Evolutionary conservation across 129 eudicot species (phyloP).

Genomic region (Scalesia atractyloides): DNA sequence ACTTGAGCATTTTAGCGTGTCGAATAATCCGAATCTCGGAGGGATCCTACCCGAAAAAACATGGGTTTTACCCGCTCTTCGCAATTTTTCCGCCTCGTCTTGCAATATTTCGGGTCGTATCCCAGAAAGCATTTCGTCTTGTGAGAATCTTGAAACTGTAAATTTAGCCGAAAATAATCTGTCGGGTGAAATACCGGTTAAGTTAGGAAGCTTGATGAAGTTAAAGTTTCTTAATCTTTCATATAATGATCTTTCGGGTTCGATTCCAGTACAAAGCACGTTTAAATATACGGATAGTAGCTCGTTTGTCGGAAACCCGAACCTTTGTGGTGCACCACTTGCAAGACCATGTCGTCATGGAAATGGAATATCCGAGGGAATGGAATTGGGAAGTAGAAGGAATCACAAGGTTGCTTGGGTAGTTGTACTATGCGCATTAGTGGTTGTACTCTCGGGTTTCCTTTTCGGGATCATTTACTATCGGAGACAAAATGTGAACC

Average conservation of each 20-base stretch:
- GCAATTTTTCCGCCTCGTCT: constrained; percentile 71
- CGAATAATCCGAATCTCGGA: constrained; percentile 73
- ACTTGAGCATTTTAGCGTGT: constrained; percentile 79
- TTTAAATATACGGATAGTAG: constrained; percentile 60
- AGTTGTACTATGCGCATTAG: constrained; percentile 61
- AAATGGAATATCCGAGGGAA: constrained; percentile 45
- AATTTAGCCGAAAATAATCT: constrained; percentile 66
- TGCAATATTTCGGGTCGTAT: constrained; percentile 69
- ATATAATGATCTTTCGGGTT: constrained; percentile 75
- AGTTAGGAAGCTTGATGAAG: constrained; percentile 51
- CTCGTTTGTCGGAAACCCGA: constrained; percentile 79
- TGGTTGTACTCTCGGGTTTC: constrained; percentile 50
- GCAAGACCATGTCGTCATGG: constrained; percentile 47
- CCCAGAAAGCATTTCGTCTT: constrained; percentile 58
- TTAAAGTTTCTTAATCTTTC: constrained; percentile 67
- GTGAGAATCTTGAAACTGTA: constrained; percentile 50
- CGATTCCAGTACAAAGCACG: constrained; percentile 54
- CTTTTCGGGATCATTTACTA: constrained; percentile 62
- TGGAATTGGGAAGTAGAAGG: constrained; percentile 56
- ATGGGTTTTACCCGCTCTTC: constrained; percentile 67
- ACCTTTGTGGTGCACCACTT: constrained; percentile 80
- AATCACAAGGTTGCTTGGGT: constrained; percentile 85
- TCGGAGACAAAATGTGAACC: constrained; percentile 47
- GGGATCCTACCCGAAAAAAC: constrained; percentile 59
- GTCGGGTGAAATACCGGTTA: constrained; percentile 55